Evolutionary conservation across 768 basidiomycete species (phyloP).

Genomic region (Lentinula aciculospora): DNA sequence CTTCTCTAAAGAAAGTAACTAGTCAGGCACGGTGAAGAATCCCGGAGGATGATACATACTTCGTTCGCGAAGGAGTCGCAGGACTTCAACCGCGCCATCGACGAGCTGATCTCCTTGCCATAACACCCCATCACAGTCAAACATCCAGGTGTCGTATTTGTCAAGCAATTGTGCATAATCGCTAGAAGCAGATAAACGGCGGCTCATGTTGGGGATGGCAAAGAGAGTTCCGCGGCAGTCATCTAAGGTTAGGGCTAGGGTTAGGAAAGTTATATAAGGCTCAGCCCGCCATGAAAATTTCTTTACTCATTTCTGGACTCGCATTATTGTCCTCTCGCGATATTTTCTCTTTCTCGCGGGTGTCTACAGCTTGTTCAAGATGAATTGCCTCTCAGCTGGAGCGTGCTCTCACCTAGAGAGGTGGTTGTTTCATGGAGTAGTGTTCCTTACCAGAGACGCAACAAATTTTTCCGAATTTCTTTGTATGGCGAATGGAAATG

Average conservation of each 20-base stretch:
- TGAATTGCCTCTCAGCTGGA: background rate
- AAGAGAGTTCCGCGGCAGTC: background rate
- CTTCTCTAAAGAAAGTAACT: conserved; percentile 48
- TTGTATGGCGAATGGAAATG: background rate
- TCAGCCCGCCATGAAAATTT: background rate
- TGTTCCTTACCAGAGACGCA: conserved; percentile 2
- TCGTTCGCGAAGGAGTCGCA: conserved; percentile 62
- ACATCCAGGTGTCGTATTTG: conserved; percentile 89
- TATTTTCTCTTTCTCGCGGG: background rate
- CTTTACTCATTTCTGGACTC: conserved; percentile 1
- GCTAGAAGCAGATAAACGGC: background rate
- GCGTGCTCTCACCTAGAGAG: background rate
- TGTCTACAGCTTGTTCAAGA: conserved; percentile 1
- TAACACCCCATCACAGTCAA: conserved; percentile 94
- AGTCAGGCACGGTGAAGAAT: conserved; percentile 1
- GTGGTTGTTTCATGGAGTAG: background rate
- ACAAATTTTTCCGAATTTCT: background rate
- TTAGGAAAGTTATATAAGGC: background rate
- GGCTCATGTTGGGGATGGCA: background rate
- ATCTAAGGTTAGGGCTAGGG: background rate
- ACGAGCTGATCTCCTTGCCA: conserved; percentile 83
- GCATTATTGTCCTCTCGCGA: conserved; percentile 4
- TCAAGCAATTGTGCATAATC: conserved; percentile 29
- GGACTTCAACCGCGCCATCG: conserved; percentile 72
- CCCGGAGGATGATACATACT: conserved; percentile 44